Evolutionary conservation across 768 basidiomycete genomes (phyloP), one percentile per base, ranked within the genome.

Genomic region (Mycena crocata): DNA sequence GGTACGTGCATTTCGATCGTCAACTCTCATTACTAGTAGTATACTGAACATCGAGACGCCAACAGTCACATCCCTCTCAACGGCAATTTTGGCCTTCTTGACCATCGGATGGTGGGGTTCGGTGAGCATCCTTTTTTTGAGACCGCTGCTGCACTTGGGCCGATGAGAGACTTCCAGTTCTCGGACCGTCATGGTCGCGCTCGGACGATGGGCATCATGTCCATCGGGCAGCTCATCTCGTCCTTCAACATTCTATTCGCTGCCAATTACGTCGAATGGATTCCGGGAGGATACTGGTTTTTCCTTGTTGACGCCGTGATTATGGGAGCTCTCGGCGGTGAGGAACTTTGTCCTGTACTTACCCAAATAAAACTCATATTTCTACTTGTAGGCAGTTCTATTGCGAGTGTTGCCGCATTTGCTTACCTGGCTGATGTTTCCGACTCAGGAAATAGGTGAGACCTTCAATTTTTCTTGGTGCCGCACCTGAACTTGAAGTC

Each of bases 201-300:
- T 0, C 79, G 76, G 28, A 83, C 93, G 60, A 78, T 97, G 79
- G 81, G 87, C 10, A 78, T 92, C n/a, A 83, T 87, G 6, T 72
- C 88, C 23, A 57, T 87, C 2, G 93, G 93, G 17, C 73, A 90
- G 14, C 77, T 95, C 12, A 51, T 89, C 44, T 84, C 82, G 65
- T 92, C 95, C 66, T 72, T 88, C 40, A 89, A 81, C 67, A 89
- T 95, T 69, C 83, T 96, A 54, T 71, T 91, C 44, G 91, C 93
- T 7, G 81, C 87, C 23, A 80, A 79, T 31, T 90, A 84, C 73
- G 86, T 87, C 39, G 80, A 87, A 57, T 71, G 77, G 8, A 79
- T 94, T 5, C 95, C 94, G 2, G 93, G 92, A 1, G 92, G 93
- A 8, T 96, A 95, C 76, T 91, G 92, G 85, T 90, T 93, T 73